Conservation (phyloP, 2,329 filamentous ascomycete species). For the Fusarium ambrosium region DNA sequence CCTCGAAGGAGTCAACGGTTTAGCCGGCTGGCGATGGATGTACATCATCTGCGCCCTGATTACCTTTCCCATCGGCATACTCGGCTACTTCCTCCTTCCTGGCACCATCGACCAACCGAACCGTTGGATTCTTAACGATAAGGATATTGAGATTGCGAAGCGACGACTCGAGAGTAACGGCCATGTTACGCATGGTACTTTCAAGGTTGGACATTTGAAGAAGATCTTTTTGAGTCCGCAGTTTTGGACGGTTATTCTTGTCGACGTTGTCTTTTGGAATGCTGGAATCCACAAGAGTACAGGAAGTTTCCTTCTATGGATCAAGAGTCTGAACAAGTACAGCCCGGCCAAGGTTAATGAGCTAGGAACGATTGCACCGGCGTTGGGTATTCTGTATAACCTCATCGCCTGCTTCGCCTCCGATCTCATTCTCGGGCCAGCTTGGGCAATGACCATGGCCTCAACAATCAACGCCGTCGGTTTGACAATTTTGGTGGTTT, state of each 20-base stretch:
- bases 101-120: constrained; percentile 63
- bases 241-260: constrained; percentile 64
- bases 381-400: not conserved
- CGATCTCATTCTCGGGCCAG: not conserved
- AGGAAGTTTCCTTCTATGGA: constrained; percentile 68
- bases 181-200: constrained; percentile 54
- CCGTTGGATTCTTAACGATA: constrained; percentile 57
- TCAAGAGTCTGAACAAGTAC: constrained; percentile 66
- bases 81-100: constrained; percentile 65
- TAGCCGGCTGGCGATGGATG: constrained; percentile 67
- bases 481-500: not conserved
- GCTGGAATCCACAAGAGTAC: constrained; percentile 58
- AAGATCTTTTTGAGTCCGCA: constrained; percentile 57
- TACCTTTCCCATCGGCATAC: constrained; percentile 65
- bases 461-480: not conserved
- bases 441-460: not conserved
- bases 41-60: constrained; percentile 67
- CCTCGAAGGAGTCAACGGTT: constrained; percentile 51
- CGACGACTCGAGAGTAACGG: constrained; percentile 59
- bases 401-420: not conserved
- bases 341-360: constrained; percentile 7
- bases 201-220: constrained; percentile 7
- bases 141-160: constrained; percentile 61
- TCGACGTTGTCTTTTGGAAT: constrained; percentile 71
- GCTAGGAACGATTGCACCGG: not conserved